Evolutionary conservation across 1,284 basidiomycete genomes (phyloP).

Genomic region (Coriolopsis trogii): DNA sequence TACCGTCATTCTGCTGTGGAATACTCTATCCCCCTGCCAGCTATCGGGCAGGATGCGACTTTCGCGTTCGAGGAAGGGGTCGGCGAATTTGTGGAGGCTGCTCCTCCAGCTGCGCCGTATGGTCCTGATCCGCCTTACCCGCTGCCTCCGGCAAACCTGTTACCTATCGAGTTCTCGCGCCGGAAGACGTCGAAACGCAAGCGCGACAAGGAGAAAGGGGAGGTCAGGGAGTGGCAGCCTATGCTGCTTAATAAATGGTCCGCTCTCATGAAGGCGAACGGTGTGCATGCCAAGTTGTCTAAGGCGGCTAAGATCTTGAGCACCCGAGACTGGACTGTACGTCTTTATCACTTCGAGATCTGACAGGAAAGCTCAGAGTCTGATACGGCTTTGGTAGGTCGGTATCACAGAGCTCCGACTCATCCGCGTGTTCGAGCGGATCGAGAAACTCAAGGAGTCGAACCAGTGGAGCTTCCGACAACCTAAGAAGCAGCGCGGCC

Average conservation of each 20-base stretch:
- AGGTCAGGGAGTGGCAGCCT: slow-evolving; percentile 64
- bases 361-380: not conserved
- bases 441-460: slow-evolving; percentile 83
- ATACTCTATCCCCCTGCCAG: slow-evolving; percentile 19
- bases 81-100: slow-evolving; percentile 21
- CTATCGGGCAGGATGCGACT: not conserved
- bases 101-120: slow-evolving; percentile 4
- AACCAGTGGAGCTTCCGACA: slow-evolving; percentile 94
- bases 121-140: slow-evolving; percentile 49
- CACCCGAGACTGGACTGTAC: slow-evolving; percentile 79
- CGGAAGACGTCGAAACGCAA: slow-evolving; percentile 65
- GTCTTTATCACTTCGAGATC: slow-evolving; percentile 28
- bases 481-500: slow-evolving; percentile 87
- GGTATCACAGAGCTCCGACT: slow-evolving; percentile 78
- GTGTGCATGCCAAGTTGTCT: slow-evolving; percentile 67
- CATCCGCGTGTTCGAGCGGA: slow-evolving; percentile 80
- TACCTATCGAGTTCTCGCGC: slow-evolving; percentile 67
- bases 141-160: slow-evolving; percentile 59
- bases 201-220: slow-evolving; percentile 45
- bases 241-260: slow-evolving; percentile 75
- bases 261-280: slow-evolving; percentile 70
- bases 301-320: slow-evolving; percentile 75
- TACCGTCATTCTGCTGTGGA: slow-evolving; percentile 1
- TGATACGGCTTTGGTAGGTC: slow-evolving; percentile 46
- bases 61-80: slow-evolving; percentile 24